Evolutionary conservation across 192 early-diverging fungal species (phyloP), one percentile per base, ranked within the genome.

Genomic region (Coemansia sp.): DNA sequence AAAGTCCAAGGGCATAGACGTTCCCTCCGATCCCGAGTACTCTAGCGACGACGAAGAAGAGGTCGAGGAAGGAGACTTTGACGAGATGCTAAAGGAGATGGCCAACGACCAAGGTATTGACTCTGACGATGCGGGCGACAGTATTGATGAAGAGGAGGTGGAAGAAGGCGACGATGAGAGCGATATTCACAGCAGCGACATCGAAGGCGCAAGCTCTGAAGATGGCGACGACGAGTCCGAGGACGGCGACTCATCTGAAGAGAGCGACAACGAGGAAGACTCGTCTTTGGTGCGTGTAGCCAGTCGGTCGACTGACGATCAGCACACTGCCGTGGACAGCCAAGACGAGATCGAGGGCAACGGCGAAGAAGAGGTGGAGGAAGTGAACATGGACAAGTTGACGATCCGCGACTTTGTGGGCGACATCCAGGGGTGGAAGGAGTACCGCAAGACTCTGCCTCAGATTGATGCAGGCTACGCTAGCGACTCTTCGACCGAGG

Each of bases 391-490:
- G 64, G 75, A 86, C 31, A 72, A 33, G 42, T 80, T 72, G 67
- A 84, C 62, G 66, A 75, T 65, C 78, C 80, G 70, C 67, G 80
- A 83, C 68, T 82, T 80, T 86, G 74, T 67, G 41, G 67, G 59
- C 15, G 80, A 71, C 59, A 68, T 77, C 12, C 70, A 57, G 43
- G 72, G 61, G 49, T 82, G 85, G 72, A 82, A 81, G 52, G 63
- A 76, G 52, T 79, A 85, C 64, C 79, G 86, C 63, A 77, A 88
- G 70, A 86, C 82, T 38, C 87, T 90, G 49, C 93, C 95, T 7
- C 94, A 96, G 73, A 99, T 99, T 75, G 92, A 95, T 33, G 86
- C 96, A n/a, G 88, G 88, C 16, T 98, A 98, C 77, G 95, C 94
- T 65, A 93, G 90, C 75, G 97, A 99, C 73, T 90, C 91, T 5